A percentile compares a stretch with the other conserved stretches of the same genome.
Evolutionary conservation across 345 rosid species (phyloP).

Genomic region (Euphorbia lathyris): DNA sequence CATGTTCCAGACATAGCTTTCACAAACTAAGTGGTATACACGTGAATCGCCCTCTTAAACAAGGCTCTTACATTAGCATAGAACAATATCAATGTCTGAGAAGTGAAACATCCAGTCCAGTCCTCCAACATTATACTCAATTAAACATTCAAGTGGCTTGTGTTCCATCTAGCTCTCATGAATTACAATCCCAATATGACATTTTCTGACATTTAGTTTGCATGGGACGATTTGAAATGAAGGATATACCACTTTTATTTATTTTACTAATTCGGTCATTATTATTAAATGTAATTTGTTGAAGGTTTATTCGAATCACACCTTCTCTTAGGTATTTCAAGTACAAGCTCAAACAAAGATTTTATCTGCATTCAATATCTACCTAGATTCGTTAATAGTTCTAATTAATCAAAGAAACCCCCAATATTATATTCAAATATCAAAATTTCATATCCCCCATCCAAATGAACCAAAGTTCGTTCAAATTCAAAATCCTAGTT

Average conservation of each 20-base stretch:
- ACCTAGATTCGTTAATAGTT: not conserved
- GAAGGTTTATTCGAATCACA: not conserved
- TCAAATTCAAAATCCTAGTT: not conserved
- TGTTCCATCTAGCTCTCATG: not conserved
- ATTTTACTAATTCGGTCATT: too few species aligned
- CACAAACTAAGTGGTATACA: not conserved
- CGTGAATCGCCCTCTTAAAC: not conserved
- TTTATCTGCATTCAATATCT: not conserved
- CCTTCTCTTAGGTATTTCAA: not conserved
- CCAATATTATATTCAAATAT: not conserved
- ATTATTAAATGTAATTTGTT: not conserved
- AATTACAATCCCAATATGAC: not conserved
- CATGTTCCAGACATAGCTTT: conserved; percentile 5
- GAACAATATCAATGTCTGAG: conserved; percentile 4
- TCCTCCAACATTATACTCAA: not conserved
- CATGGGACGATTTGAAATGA: not conserved
- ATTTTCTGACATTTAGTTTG: not conserved
- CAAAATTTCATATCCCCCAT: not conserved
- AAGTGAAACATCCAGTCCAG: not conserved
- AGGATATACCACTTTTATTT: too few species aligned
- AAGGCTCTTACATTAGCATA: too few species aligned
- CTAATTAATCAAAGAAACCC: not conserved
- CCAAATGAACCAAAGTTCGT: not conserved
- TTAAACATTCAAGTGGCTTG: not conserved
- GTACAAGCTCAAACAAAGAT: not conserved